Conservation (phyloP, 495 filamentous ascomycete genomes). For the Rusavskia elegans region DNA sequence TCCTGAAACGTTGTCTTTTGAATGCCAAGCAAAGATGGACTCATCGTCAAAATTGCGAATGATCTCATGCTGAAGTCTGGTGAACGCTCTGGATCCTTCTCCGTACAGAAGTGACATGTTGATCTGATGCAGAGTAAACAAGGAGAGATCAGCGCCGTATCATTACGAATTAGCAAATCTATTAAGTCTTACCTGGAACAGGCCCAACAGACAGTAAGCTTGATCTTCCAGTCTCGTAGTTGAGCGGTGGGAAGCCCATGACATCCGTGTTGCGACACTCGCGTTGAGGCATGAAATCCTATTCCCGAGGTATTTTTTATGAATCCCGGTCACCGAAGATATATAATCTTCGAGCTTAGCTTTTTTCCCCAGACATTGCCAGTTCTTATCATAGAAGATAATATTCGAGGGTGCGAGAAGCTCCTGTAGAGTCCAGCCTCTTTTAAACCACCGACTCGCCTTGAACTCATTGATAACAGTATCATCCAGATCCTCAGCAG, state of each 20-base stretch:
- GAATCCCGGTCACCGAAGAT: background rate
- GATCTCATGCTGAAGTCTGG: conserved; percentile 17
- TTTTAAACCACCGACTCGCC: conserved; percentile 14
- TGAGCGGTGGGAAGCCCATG: conserved; percentile 2
- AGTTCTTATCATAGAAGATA: background rate
- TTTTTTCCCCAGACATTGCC: background rate
- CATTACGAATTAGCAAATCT: too few species aligned
- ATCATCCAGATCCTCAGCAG: too few species aligned
- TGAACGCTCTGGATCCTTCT: conserved; percentile 11
- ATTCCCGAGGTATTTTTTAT: background rate
- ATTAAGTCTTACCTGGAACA: conserved; percentile 2
- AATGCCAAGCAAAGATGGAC: background rate
- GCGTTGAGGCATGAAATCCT: background rate
- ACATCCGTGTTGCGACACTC: background rate
- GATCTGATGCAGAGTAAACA: too few species aligned
- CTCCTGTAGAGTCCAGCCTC: conserved; percentile 18
- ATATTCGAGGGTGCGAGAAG: conserved; percentile 8
- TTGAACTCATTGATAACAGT: background rate
- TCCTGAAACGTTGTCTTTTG: too few species aligned
- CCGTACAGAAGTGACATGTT: conserved; percentile 11
- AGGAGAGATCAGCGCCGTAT: too few species aligned
- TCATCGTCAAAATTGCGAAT: conserved; percentile 12
- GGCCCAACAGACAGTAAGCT: conserved; percentile 10
- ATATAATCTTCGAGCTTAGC: background rate
- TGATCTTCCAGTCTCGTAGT: conserved; percentile 7